Base-by-base conservation (phyloP, 345 rosid genomes). In the Pistacia integerrima region DNA sequence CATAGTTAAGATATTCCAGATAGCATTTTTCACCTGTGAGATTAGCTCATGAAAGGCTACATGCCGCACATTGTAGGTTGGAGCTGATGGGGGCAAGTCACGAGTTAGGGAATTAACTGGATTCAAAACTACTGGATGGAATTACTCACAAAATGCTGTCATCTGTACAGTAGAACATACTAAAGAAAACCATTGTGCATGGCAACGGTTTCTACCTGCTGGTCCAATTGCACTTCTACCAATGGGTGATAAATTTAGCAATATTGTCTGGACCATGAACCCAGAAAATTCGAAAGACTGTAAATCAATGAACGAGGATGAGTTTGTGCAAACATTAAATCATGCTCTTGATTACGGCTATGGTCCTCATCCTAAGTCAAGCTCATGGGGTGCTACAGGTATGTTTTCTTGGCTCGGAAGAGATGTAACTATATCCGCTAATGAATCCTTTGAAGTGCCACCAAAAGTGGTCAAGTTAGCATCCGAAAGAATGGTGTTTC, bases 191-290 rank as follows among this genome's bases (percentile, higher is more conserved):
- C 64, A 56, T 33, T 86, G 94, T 67, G 97, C 99, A 11, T 93
- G 99, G 98, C 98, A 95, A 82, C 87, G 97, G 74, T 93, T 95
- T 84, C 87, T 95, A 75, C 97, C 97, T n/a, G 67, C 87, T 72
- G 99, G 98, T 64, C 99, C 99, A 41, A 89, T 95, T 62, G 97
- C 98, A 17, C 92, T 95, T 74, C 82, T 93, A 79, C 98, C 99
- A 7, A 64, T 95, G 1, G 92, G 99, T 62, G 98, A 90, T 76
- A 95, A 77, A 61, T 95, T 83, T 74, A 95, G 99, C 90, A 95
- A 95, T 76, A 90, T 95, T 9, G 97, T 93, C 58, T 95, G 97
- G 99, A 93, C 97, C 22, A 92, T 92, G 98, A 92, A 76, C 81
- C 97, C 98, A 35, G 78, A 86, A 75, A 93, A 91, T 78, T 81